A percentile compares a stretch with the other conserved stretches of the same genome.
These are phyloP conservation scores for Eucalyptus sp. DNA, from an alignment of 345 rosid genomes.

Conservation along the genomic window DNA sequence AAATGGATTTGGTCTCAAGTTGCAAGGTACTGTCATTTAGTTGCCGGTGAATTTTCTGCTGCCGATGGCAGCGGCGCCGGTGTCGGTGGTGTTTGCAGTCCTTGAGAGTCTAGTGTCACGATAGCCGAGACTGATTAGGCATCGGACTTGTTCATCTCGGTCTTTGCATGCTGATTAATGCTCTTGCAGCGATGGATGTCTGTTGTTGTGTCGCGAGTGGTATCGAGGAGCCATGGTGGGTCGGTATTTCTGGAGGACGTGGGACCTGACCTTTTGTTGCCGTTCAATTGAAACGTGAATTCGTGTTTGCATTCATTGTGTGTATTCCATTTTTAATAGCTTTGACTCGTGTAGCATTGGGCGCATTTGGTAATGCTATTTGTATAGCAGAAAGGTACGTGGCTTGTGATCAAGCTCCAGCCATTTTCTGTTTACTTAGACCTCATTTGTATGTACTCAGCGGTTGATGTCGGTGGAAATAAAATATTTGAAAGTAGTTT, in stretches of 20 bases:
- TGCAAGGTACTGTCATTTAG: conserved; percentile 55
- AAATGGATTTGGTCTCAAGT: conserved; percentile 70
- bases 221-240: not conserved
- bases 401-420: not conserved
- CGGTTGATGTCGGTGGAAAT: not conserved
- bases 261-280: not conserved
- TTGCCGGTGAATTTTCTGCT: not conserved
- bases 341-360: not conserved
- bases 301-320: not conserved
- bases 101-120: not conserved
- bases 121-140: not conserved
- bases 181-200: not conserved
- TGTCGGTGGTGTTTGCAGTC: not conserved
- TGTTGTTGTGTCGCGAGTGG: not conserved
- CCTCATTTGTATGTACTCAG: not conserved
- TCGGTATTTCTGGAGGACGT: not conserved
- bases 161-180: not conserved
- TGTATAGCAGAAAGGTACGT: not conserved
- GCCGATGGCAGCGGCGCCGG: not conserved
- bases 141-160: not conserved
- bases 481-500: not conserved
- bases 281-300: not conserved
- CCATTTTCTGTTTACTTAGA: not conserved
- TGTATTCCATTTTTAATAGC: not conserved
- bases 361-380: not conserved